Evolutionary conservation across 2,329 filamentous ascomycete genomes (phyloP).

Genomic region (Fusarium sp.): DNA sequence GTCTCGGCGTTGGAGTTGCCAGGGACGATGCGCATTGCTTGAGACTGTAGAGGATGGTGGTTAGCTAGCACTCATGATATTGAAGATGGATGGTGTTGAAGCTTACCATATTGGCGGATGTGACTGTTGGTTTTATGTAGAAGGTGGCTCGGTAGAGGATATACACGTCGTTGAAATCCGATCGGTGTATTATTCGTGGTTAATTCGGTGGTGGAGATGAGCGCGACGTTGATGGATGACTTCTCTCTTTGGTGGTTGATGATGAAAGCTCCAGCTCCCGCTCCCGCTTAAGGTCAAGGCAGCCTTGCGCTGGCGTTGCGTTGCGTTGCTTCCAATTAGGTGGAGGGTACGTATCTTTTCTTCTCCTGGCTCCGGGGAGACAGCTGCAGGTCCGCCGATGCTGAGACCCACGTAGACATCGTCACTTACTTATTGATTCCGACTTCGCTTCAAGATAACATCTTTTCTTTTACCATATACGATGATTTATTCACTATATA

Average conservation of each 20-base stretch:
- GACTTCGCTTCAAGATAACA: constrained; percentile 30
- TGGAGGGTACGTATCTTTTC: constrained; percentile 33
- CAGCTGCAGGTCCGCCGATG: constrained; percentile 13
- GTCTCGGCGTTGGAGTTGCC: constrained; percentile 71
- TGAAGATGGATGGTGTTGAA: constrained; percentile 13
- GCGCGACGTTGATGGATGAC: constrained; percentile 12
- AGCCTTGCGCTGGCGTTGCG: constrained; percentile 41
- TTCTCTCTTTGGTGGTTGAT: constrained; percentile 24
- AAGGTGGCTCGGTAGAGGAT: not conserved
- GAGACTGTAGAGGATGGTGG: constrained; percentile 40
- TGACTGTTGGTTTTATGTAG: constrained; percentile 7
- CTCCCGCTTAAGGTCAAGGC: constrained; percentile 22
- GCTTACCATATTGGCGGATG: constrained; percentile 62
- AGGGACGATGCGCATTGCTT: constrained; percentile 93
- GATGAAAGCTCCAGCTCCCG: constrained; percentile 37
- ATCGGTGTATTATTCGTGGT: not conserved
- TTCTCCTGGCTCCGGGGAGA: constrained; percentile 13
- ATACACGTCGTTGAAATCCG: not conserved
- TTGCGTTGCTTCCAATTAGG: not conserved
- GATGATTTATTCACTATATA: constrained; percentile 17
- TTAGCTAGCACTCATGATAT: constrained; percentile 36
- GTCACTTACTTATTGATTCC: constrained; percentile 33
- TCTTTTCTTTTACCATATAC: not conserved
- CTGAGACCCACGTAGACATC: constrained; percentile 28
- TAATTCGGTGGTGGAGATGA: not conserved